Evolutionary conservation across 306 rosid species (phyloP), one percentile per base, ranked within the genome.

Genomic region (Pyrus communis): DNA sequence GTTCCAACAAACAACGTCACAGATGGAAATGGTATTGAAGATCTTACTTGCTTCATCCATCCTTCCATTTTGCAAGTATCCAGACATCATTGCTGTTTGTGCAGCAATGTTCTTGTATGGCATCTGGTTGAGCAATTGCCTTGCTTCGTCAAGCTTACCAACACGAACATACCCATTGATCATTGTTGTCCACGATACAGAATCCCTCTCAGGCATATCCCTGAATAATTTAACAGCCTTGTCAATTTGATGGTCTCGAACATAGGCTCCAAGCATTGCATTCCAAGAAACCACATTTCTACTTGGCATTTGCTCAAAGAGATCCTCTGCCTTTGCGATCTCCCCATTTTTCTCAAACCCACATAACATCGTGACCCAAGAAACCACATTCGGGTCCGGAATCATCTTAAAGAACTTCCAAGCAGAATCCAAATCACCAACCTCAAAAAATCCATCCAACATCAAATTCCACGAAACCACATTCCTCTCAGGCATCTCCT

Each of bases 271-370:
- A 67, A 93, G 85, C 92, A 93, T 91, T 51, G 97, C 98, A 83
- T 91, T 93, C 98, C 98, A 91, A 80, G 93, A 82, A 79, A 91
- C 97, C 61, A 82, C 84, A 73, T 91, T 93, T 78, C 85, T 93
- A 76, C 61, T 42, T 19, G 91, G 93, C 88, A 88, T 88, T 63
- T 72, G 70, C 76, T 91, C 84, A 71, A 93, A 93, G 74, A 91
- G 90, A 18, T 40, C 76, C 82, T 86, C 80, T 38, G 97, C 93
- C 80, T 85, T 86, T 7, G n/a, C 30, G 75, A 89, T 81, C 67
- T 82, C 78, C 75, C 96, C 90, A 66, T 79, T 79, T 65, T 84
- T 87, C 12, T 91, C 92, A 76, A 87, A 86, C 79, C 96, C 98
- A 54, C 89, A 84, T 70, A 91, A 73, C 93, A 91, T 87, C 1